phyloP scores from a whole-genome alignment of 192 early-diverging fungal genomes.

The Mortierella antarctica region DNA sequence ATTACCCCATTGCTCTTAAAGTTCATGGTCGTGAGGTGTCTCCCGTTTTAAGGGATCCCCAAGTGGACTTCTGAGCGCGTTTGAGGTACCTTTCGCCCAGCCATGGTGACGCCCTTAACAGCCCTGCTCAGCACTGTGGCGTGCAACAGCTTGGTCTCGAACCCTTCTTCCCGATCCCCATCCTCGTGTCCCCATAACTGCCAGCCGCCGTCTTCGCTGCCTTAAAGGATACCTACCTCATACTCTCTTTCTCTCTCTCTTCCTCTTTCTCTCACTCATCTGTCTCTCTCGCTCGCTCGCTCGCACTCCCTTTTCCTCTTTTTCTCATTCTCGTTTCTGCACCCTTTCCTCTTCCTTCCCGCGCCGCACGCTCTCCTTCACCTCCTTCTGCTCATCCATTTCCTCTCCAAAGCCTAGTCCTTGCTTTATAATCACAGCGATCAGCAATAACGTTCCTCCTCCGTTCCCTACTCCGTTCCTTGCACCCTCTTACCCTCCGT shows the following conservation, averaged over 20 bases:
- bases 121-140: too few relatives aligned
- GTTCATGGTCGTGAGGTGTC: too few relatives aligned
- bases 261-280: background rate
- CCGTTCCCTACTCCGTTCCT: background rate
- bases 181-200: too few relatives aligned
- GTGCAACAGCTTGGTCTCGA: too few relatives aligned
- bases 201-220: too few relatives aligned
- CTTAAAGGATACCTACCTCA: too few relatives aligned
- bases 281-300: background rate
- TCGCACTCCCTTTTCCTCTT: background rate
- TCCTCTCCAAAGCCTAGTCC: background rate
- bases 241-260: background rate
- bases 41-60: too few relatives aligned
- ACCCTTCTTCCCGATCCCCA: too few relatives aligned
- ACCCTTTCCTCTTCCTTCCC: slow-evolving; percentile 1
- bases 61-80: too few relatives aligned
- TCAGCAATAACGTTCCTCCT: background rate
- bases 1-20: too few relatives aligned
- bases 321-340: background rate
- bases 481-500: slow-evolving; percentile 4
- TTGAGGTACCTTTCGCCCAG: too few relatives aligned
- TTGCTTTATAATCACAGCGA: slow-evolving; percentile 6
- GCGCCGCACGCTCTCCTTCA: background rate
- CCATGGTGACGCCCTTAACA: too few relatives aligned
- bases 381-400: slow-evolving; percentile 1